These are phyloP conservation scores for Paecilomyces fulvus DNA, from an alignment of 2,329 filamentous ascomycete species.

Conservation along the genomic window DNA sequence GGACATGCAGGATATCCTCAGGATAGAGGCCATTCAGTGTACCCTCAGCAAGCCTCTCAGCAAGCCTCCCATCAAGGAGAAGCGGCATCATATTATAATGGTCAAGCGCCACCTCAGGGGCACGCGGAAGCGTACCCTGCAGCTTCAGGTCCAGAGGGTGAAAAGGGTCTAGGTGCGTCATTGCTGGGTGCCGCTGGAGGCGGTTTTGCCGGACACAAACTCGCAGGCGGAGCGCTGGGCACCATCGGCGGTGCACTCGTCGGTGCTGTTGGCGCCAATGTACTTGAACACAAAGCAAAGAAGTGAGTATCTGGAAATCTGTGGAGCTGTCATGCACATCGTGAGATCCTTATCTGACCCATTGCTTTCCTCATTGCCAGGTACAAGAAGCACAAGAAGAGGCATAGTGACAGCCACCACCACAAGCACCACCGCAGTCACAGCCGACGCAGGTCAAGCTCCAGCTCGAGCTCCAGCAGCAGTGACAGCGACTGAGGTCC, in stretches of 20 bases:
- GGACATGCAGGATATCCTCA: constrained; percentile 13
- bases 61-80: constrained; percentile 18
- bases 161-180: constrained; percentile 28
- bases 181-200: constrained; percentile 30
- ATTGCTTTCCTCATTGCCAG: constrained; percentile 4
- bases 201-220: constrained; percentile 25
- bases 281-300: constrained; percentile 15
- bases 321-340: neutral
- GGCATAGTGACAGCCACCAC: constrained; percentile 16
- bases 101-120: constrained; percentile 6
- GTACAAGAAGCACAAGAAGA: constrained; percentile 15
- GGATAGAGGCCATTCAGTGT: constrained; percentile 19
- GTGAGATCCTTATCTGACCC: constrained; percentile 2
- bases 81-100: constrained; percentile 24
- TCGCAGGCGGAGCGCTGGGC: constrained; percentile 25
- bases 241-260: constrained; percentile 24
- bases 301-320: constrained; percentile 12
- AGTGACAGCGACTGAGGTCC: neutral
- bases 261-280: constrained; percentile 24
- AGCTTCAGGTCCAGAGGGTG: constrained; percentile 17
- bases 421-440: constrained; percentile 10
- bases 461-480: neutral
- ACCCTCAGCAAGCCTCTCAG: constrained; percentile 19
- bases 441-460: neutral
- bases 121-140: constrained; percentile 2